These are phyloP conservation scores for Fusarium devonianum DNA, from an alignment of 2,329 filamentous ascomycete species.

Conservation along the genomic window DNA sequence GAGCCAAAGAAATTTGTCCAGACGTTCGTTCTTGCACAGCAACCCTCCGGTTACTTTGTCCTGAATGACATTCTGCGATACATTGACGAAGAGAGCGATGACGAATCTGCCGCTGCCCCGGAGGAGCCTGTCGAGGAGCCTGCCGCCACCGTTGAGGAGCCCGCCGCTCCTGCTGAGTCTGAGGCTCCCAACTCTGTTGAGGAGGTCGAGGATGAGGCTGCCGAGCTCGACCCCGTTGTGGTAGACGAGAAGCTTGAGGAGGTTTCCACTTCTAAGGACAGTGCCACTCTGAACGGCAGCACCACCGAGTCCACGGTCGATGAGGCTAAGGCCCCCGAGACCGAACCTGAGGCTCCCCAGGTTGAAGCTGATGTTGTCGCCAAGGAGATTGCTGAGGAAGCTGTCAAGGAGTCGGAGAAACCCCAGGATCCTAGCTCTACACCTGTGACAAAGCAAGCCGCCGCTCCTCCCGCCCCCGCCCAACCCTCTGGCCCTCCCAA, in stretches of 20 bases:
- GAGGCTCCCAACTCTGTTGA: conserved; percentile 42
- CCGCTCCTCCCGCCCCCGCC: conserved; percentile 41
- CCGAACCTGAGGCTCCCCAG: conserved; percentile 46
- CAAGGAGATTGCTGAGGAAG: conserved; percentile 63
- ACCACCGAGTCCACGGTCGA: conserved; percentile 47
- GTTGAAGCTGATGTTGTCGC: conserved; percentile 59
- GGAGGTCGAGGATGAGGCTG: conserved; percentile 41
- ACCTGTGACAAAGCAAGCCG: conserved; percentile 51
- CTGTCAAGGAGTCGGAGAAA: conserved; percentile 66
- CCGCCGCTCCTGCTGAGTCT: conserved; percentile 45
- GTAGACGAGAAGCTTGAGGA: conserved; percentile 82
- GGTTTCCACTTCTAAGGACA: conserved; percentile 50
- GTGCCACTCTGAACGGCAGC: conserved; percentile 45
- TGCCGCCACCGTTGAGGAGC: conserved; percentile 41
- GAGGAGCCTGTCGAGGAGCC: conserved; percentile 48
- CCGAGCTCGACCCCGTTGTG: conserved; percentile 55
- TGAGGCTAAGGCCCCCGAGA: conserved; percentile 50
- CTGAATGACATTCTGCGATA: conserved; percentile 98
- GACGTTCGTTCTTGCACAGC: conserved; percentile 95
- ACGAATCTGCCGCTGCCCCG: conserved; percentile 58
- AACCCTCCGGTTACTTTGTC: conserved; percentile 97
- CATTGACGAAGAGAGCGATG: conserved; percentile 83
- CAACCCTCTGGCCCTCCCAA: conserved; percentile 59
- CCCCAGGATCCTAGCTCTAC: conserved; percentile 69
- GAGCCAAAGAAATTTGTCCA: conserved; percentile 97